Evolutionary conservation across 2,329 filamentous ascomycete genomes (phyloP).

Genomic region (Tolypocladium guangdongense): DNA sequence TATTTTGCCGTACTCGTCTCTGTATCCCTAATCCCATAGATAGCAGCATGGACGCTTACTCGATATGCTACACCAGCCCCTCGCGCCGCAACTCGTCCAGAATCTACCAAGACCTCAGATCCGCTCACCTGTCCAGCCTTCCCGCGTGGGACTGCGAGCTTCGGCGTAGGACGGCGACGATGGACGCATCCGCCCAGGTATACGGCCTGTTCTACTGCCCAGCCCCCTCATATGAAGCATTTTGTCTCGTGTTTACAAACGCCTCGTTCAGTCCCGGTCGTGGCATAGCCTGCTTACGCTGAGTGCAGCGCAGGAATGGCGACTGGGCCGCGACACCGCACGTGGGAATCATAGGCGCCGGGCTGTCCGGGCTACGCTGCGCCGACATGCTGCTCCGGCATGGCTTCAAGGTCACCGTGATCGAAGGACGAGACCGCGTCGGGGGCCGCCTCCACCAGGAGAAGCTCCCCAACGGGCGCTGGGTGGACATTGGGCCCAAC

Average conservation of each 20-base stretch:
- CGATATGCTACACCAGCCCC: conserved; percentile 35
- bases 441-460: conserved; percentile 53
- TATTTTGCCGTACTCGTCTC: background rate
- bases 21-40: background rate
- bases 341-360: conserved; percentile 59
- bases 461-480: conserved; percentile 32
- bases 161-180: conserved; percentile 15
- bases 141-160: conserved; percentile 20
- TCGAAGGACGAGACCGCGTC: conserved; percentile 57
- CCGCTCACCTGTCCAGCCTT: conserved; percentile 25
- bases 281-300: conserved; percentile 11
- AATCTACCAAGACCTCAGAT: conserved; percentile 38
- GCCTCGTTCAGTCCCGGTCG: background rate
- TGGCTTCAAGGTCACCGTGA: conserved; percentile 56
- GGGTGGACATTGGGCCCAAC: conserved; percentile 58
- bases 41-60: conserved; percentile 39
- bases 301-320: conserved; percentile 8
- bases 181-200: conserved; percentile 27
- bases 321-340: conserved; percentile 29
- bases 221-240: background rate
- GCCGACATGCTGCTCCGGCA: conserved; percentile 55
- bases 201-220: background rate
- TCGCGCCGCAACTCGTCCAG: conserved; percentile 31
- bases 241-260: background rate
- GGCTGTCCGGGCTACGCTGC: conserved; percentile 59